These are phyloP conservation scores for Epithemia pelagica DNA, from an alignment of 108 stramenopile genomes.

Conservation along the genomic window DNA sequence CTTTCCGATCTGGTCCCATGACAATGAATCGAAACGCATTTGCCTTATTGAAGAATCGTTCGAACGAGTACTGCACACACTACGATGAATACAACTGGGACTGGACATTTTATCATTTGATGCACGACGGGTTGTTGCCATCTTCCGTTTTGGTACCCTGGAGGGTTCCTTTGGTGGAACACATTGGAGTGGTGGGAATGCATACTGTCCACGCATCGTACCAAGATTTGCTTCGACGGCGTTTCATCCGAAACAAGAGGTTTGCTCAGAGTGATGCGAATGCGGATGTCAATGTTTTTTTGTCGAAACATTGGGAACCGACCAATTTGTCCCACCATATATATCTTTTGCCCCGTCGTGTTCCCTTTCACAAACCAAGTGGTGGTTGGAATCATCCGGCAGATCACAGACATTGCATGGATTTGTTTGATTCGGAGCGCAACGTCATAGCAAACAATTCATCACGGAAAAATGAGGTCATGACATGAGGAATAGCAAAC, in stretches of 20 bases:
- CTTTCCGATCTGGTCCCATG: conserved; percentile 38
- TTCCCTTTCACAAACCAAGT: background rate
- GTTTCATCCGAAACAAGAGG: too few relatives aligned
- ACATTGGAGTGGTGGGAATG: conserved; percentile 53
- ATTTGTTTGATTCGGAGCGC: conserved; percentile 7
- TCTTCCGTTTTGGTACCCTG: conserved; percentile 26
- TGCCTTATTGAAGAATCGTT: conserved; percentile 19
- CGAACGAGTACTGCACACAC: conserved; percentile 29
- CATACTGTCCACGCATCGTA: conserved; percentile 14
- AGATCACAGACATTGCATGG: conserved; percentile 48
- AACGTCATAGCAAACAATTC: too few relatives aligned
- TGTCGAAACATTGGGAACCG: too few relatives aligned
- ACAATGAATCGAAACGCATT: conserved; percentile 30
- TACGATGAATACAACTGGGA: conserved; percentile 67
- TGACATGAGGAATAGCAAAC: too few relatives aligned
- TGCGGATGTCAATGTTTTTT: too few relatives aligned
- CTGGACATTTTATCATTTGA: conserved; percentile 42
- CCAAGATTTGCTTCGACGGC: background rate
- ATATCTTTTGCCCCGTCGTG: too few relatives aligned
- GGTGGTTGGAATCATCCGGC: conserved; percentile 58
- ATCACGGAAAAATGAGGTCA: too few relatives aligned
- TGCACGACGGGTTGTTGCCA: conserved; percentile 22
- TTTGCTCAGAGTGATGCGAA: too few relatives aligned
- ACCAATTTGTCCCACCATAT: too few relatives aligned
- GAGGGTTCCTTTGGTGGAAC: conserved; percentile 22